phyloP scores from a whole-genome alignment of 163 green algal species.

The Prototheca wickerhamii region DNA sequence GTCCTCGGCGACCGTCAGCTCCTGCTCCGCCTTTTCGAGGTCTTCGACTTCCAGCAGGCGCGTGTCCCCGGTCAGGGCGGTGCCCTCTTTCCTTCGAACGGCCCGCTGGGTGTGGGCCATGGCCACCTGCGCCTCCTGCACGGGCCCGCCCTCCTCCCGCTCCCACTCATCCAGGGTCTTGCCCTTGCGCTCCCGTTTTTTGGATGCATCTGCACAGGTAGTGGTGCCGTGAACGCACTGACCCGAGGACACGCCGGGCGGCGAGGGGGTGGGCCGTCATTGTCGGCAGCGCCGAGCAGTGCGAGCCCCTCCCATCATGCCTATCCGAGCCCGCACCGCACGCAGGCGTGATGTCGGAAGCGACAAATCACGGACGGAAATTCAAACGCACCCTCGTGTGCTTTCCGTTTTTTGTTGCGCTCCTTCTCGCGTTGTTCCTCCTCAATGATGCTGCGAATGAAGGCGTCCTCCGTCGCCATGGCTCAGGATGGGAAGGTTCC shows the following conservation, averaged over 20 bases:
- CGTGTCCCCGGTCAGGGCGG: conserved; percentile 26
- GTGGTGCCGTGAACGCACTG: background rate
- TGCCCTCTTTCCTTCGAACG: conserved; percentile 34
- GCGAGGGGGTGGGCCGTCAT: background rate
- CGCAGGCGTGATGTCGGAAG: background rate
- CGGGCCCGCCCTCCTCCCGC: conserved; percentile 45
- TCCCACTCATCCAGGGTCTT: conserved; percentile 59
- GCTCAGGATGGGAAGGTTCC: no score
- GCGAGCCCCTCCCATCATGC: background rate
- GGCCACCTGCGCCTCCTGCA: conserved; percentile 53
- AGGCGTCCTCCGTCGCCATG: no score
- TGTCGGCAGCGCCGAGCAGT: no score
- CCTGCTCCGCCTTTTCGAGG: conserved; percentile 44
- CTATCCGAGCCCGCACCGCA: background rate
- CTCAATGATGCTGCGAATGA: background rate
- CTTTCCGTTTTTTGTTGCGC: background rate
- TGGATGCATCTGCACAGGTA: background rate
- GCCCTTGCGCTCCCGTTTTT: conserved; percentile 24
- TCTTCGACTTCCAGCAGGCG: conserved; percentile 25
- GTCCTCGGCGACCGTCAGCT: conserved; percentile 38
- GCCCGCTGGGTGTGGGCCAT: conserved; percentile 51
- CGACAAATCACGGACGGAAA: background rate
- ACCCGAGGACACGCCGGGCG: background rate
- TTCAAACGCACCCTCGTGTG: background rate
- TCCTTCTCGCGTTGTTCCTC: background rate